Evolutionary conservation across 1,284 basidiomycete genomes (phyloP), one percentile per base, ranked within the genome.

Genomic region (Cerioporus squamosus): DNA sequence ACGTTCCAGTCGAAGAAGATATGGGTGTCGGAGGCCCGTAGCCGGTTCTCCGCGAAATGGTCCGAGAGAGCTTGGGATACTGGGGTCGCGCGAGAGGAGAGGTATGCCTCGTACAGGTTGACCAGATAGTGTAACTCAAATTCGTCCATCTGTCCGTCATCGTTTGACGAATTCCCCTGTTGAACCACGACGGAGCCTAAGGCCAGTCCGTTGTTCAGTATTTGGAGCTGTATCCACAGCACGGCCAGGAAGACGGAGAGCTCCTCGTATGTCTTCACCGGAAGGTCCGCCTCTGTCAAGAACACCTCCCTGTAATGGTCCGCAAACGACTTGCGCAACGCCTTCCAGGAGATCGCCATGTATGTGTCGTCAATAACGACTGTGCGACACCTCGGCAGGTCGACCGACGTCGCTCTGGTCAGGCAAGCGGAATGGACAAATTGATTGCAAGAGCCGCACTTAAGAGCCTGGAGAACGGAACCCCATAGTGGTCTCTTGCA

Each of bases 401-500:
- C 65, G 22, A 64, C 64, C 26, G 53, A 40, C 14, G 64, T 58
- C 18, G 65, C 52, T 8, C 61, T 66, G 46, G 67, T 60, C 9
- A 85, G 62, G 67, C 91, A 94, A 3, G 72, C 62, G 2, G 76
- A 59, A 72, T 94, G 91, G 20, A 80, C 79, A 59, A 91, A 86
- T 18, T 81, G 77, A 47, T 79, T 79, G 71, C 92, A 94, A 1
- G 74, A 74, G 12, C 69, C 68, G 68, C 92, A 94, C 52, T 81
- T 82, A 26, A 88, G 70, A 0, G 83, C 89, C 71, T 93, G 91
- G 24, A 74, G 71, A 12, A 77, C 73, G 52, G 75, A 79, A 0
- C 91, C 91, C 91, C 91, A 94, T 3, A 93, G 76, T 3, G 92
- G 91, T 45, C 79, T 72, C 17, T 73, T 78, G 69, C 92, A 94